Evolutionary conservation across 768 basidiomycete species (phyloP).

Genomic region (Pleurotus eryngii): DNA sequence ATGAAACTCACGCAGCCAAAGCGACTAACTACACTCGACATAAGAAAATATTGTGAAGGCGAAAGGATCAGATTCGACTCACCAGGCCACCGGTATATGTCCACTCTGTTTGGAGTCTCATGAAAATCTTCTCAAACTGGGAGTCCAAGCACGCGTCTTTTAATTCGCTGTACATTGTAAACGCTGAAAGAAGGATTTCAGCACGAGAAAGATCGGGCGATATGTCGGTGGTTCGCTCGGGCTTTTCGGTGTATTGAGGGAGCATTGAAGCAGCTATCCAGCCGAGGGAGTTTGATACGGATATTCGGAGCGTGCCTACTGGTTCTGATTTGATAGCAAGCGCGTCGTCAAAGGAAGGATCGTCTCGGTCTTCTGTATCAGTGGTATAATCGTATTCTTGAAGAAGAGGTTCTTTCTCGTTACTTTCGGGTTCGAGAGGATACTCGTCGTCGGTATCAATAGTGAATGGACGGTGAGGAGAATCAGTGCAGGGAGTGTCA

Average conservation of each 20-base stretch:
- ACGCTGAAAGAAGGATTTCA: conserved; percentile 41
- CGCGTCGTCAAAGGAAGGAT: conserved; percentile 17
- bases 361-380: conserved; percentile 14
- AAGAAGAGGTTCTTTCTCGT: conserved; percentile 16
- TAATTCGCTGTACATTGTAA: conserved; percentile 58
- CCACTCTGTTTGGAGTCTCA: conserved; percentile 58
- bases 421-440: conserved; percentile 20
- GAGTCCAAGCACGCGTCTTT: conserved; percentile 41
- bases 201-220: conserved; percentile 20
- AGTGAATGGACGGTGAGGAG: conserved; percentile 31
- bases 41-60: background rate
- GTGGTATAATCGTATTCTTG: conserved; percentile 13
- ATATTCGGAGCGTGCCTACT: conserved; percentile 34
- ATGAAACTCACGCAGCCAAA: conserved; percentile 46
- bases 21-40: conserved; percentile 46
- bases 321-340: conserved; percentile 12
- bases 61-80: conserved; percentile 17
- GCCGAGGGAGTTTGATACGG: conserved; percentile 16
- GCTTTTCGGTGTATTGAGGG: conserved; percentile 42
- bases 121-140: conserved; percentile 48
- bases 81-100: conserved; percentile 61
- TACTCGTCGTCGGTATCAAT: conserved; percentile 42
- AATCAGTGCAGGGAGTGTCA: conserved; percentile 20
- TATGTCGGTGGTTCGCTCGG: conserved; percentile 28
- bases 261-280: conserved; percentile 22